These are phyloP conservation scores for Cladosporium austrohemisphaericum DNA, from an alignment of 2,329 filamentous ascomycete species.

Conservation along the genomic window DNA sequence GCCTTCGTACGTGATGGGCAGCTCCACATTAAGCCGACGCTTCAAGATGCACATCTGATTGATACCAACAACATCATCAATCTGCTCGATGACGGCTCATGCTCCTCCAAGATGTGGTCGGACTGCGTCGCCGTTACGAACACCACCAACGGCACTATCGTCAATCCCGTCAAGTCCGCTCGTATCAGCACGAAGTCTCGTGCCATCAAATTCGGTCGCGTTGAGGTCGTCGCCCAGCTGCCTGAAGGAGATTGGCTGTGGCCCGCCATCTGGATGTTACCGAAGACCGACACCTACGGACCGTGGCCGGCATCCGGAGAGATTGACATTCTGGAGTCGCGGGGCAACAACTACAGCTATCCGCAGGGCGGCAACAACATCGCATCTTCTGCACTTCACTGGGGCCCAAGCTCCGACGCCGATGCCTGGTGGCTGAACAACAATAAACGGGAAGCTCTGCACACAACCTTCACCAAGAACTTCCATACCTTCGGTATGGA, in stretches of 20 bases:
- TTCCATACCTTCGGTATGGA: conserved; percentile 80
- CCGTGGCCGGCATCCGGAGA: conserved; percentile 76
- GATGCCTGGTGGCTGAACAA: conserved; percentile 84
- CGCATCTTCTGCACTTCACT: conserved; percentile 74
- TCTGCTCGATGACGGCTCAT: conserved; percentile 62
- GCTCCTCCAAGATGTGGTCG: conserved; percentile 57
- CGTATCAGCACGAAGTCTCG: conserved; percentile 73
- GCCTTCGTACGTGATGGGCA: conserved; percentile 66
- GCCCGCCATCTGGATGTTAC: conserved; percentile 92
- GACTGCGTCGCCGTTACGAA: conserved; percentile 72
- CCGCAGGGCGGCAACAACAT: conserved; percentile 76
- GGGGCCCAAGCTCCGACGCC: conserved; percentile 68
- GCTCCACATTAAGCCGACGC: conserved; percentile 72
- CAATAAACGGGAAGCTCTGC: conserved; percentile 68
- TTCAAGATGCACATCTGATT: conserved; percentile 66
- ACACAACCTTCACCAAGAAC: conserved; percentile 65
- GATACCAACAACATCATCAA: conserved; percentile 65
- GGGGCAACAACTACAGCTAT: conserved; percentile 79
- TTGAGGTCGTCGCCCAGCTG: conserved; percentile 74
- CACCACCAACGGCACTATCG: conserved; percentile 69
- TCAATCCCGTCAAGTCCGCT: conserved; percentile 73
- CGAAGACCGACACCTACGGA: conserved; percentile 67
- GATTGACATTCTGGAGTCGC: conserved; percentile 77
- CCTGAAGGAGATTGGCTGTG: conserved; percentile 81
- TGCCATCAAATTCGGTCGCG: conserved; percentile 72